Conservation (phyloP, 768 basidiomycete genomes). For the Neoboletus magnificus region DNA sequence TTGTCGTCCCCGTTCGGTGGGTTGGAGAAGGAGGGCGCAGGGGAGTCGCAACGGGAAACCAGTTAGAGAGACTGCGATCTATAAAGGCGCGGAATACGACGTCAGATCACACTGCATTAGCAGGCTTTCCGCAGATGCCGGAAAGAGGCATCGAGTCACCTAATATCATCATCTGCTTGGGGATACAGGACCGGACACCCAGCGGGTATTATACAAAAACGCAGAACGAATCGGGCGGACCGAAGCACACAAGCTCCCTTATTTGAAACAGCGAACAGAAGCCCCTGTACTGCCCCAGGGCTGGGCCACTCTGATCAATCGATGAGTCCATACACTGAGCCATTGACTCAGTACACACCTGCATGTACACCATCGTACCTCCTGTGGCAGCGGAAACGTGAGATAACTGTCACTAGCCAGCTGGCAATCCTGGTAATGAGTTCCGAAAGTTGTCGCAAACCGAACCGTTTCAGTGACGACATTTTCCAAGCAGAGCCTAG, state of each 20-base stretch:
- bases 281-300: conserved; percentile 1
- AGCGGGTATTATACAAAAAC: conserved; percentile 14
- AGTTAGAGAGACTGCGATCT: conserved; percentile 13
- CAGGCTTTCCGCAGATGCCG: conserved; percentile 23
- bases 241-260: background rate
- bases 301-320: background rate
- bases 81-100: conserved; percentile 23
- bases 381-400: background rate
- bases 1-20: conserved; percentile 5
- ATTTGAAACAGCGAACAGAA: conserved; percentile 3
- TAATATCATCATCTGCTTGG: conserved; percentile 7
- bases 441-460: background rate
- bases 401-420: background rate
- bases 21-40: conserved; percentile 10
- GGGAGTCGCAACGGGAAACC: conserved; percentile 8
- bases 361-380: background rate
- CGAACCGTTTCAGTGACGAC: background rate
- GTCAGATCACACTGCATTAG: conserved; percentile 25
- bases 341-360: background rate
- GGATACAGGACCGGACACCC: conserved; percentile 1
- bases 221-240: conserved; percentile 5
- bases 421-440: background rate
- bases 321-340: background rate
- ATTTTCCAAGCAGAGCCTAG: background rate
- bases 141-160: conserved; percentile 17